Conservation (phyloP, 2,329 filamentous ascomycete genomes). For the Alternaria consortialis region DNA sequence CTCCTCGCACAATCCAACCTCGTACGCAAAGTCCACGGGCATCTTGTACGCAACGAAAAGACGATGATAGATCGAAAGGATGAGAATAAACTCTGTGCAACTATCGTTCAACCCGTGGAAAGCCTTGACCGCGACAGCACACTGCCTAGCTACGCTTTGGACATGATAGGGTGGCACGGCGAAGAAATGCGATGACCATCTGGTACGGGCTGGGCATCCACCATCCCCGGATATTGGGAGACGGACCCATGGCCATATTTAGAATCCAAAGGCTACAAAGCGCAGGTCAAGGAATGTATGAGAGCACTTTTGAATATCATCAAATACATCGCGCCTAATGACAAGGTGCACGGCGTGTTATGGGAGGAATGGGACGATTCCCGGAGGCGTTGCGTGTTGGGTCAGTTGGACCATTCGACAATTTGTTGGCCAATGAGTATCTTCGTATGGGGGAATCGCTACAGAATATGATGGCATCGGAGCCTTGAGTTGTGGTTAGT, state of each 20-base stretch:
- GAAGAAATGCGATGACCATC: constrained; percentile 2
- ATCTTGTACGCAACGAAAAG: neutral
- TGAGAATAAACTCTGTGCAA: neutral
- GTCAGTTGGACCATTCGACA: neutral
- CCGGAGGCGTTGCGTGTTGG: neutral
- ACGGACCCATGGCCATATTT: too few species aligned
- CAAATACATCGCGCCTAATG: neutral
- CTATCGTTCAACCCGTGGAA: neutral
- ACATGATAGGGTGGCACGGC: constrained; percentile 7
- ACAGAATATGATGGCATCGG: neutral
- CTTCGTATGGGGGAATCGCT: neutral
- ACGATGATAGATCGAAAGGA: neutral
- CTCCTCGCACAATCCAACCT: neutral
- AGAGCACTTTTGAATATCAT: neutral
- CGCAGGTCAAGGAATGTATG: neutral
- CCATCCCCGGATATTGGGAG: neutral
- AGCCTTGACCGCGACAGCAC: neutral
- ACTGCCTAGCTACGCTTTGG: neutral
- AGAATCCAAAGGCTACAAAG: neutral
- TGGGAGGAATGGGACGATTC: neutral
- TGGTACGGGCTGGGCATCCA: neutral
- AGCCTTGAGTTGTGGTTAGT: neutral
- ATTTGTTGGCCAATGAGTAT: neutral
- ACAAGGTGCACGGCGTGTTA: neutral
- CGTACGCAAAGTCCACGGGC: neutral